Conservation (phyloP, 768 basidiomycete genomes). For the Strobilomyces confusus region DNA sequence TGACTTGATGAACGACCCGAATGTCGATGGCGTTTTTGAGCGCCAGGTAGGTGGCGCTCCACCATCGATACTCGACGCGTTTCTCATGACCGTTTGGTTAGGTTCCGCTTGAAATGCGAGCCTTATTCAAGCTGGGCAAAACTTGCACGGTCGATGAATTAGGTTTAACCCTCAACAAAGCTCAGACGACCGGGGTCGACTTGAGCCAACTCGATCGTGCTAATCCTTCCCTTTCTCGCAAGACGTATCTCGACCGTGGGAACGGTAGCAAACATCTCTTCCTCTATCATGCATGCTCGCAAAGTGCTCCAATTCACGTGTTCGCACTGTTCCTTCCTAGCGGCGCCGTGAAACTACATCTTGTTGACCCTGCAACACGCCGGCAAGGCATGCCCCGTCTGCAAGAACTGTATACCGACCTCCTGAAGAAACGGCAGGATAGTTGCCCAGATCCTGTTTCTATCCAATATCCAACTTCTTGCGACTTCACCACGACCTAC, state of each 20-base stretch:
- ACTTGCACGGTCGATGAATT: constrained; percentile 66
- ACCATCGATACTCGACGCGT: background rate
- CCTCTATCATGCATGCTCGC: constrained; percentile 81
- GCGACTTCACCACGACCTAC: constrained; percentile 66
- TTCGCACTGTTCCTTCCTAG: constrained; percentile 82
- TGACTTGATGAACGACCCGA: constrained; percentile 88
- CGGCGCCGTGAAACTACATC: constrained; percentile 69
- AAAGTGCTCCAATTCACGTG: constrained; percentile 72
- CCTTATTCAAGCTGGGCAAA: constrained; percentile 78
- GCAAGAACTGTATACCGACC: constrained; percentile 66
- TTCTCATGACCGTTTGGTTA: constrained; percentile 25
- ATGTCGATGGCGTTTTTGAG: constrained; percentile 94
- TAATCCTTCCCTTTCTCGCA: constrained; percentile 50
- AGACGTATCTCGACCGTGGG: constrained; percentile 73
- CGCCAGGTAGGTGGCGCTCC: constrained; percentile 57
- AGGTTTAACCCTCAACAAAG: constrained; percentile 73
- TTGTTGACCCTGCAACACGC: constrained; percentile 87
- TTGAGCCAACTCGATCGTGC: constrained; percentile 74
- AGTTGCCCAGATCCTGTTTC: constrained; percentile 41
- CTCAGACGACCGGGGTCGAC: constrained; percentile 79
- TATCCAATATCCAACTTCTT: constrained; percentile 59
- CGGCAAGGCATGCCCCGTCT: constrained; percentile 79
- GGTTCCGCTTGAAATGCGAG: constrained; percentile 83
- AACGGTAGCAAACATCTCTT: constrained; percentile 72
- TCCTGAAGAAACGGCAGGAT: constrained; percentile 48